A percentile compares a stretch with the other conserved stretches of the same genome.
phyloP scores from a whole-genome alignment of 192 early-diverging fungal genomes.

The Linnemannia elongata region DNA sequence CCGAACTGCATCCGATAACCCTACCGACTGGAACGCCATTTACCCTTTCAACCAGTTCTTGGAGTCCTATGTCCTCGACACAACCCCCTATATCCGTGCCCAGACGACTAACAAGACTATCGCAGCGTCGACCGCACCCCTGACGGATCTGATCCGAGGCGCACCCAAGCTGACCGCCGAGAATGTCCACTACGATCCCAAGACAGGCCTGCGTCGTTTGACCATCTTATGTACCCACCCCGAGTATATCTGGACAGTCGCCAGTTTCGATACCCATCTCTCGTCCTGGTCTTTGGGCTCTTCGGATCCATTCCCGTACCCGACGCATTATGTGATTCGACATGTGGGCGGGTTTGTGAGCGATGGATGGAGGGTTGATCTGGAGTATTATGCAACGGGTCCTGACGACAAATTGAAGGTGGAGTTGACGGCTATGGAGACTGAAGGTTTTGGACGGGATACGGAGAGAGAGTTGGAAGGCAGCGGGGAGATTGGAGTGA shows the following conservation, averaged over 20 bases:
- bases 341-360: constrained; percentile 62
- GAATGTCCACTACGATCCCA: constrained; percentile 22
- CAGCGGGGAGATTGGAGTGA: constrained; percentile 53
- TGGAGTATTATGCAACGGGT: constrained; percentile 49
- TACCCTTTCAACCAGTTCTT: constrained; percentile 73
- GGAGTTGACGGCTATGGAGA: constrained; percentile 66
- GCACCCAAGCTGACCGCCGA: constrained; percentile 24
- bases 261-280: constrained; percentile 24
- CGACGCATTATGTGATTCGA: constrained; percentile 38
- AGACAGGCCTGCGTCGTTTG: constrained; percentile 18
- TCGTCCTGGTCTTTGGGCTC: constrained; percentile 25
- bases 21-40: constrained; percentile 70
- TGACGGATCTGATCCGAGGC: constrained; percentile 22
- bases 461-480: constrained; percentile 56
- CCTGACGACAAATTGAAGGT: constrained; percentile 57
- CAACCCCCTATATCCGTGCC: constrained; percentile 16
- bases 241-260: constrained; percentile 31
- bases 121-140: constrained; percentile 6
- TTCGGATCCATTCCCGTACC: constrained; percentile 26
- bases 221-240: constrained; percentile 26
- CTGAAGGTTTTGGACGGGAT: constrained; percentile 56
- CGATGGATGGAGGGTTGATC: constrained; percentile 58
- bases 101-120: constrained; percentile 29
- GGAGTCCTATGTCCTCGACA: constrained; percentile 56
- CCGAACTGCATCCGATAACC: constrained; percentile 46